These are phyloP conservation scores for Saposhnikovia divaricata DNA, from an alignment of 129 eudicot species.

Conservation along the genomic window DNA sequence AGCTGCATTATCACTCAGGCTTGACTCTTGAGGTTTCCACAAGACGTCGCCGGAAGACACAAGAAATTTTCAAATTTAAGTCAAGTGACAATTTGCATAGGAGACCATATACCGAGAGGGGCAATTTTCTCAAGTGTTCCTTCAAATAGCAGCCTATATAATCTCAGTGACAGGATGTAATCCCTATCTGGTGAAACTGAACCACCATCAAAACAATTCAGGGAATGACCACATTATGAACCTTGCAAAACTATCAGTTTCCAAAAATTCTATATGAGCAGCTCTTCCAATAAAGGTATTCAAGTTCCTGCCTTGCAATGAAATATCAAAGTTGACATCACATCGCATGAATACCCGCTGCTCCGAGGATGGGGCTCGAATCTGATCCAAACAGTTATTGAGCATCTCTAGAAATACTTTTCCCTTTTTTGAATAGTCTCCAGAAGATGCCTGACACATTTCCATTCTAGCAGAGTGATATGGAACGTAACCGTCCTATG, in stretches of 20 bases:
- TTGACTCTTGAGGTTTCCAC: not conserved
- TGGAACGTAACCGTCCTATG: slow-evolving; percentile 96
- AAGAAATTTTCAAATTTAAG: not conserved
- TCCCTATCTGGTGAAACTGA: not conserved
- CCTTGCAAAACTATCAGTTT: slow-evolving; percentile 73
- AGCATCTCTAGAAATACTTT: slow-evolving; percentile 79
- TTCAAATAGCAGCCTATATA: not conserved
- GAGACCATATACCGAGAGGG: too few relatives aligned
- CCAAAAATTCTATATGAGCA: slow-evolving; percentile 95
- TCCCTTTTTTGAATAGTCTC: slow-evolving; percentile 78
- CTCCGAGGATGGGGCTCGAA: slow-evolving; percentile 71
- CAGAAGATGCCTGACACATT: slow-evolving; percentile 77
- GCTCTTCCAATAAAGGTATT: slow-evolving; percentile 93
- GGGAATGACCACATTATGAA: slow-evolving; percentile 98
- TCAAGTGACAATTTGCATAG: not conserved
- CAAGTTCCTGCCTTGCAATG: slow-evolving; percentile 77
- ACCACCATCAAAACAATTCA: slow-evolving; percentile 53
- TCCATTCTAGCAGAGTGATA: slow-evolving; percentile 95
- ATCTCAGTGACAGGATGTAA: not conserved
- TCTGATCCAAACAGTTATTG: slow-evolving; percentile 79
- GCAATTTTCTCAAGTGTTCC: not conserved
- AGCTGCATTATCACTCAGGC: not conserved
- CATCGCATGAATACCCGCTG: slow-evolving; percentile 83
- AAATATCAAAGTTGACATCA: slow-evolving; percentile 79
- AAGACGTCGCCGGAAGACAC: not conserved